These are phyloP conservation scores for Bacterosira constricta DNA, from an alignment of 108 stramenopile genomes.

Conservation along the genomic window DNA sequence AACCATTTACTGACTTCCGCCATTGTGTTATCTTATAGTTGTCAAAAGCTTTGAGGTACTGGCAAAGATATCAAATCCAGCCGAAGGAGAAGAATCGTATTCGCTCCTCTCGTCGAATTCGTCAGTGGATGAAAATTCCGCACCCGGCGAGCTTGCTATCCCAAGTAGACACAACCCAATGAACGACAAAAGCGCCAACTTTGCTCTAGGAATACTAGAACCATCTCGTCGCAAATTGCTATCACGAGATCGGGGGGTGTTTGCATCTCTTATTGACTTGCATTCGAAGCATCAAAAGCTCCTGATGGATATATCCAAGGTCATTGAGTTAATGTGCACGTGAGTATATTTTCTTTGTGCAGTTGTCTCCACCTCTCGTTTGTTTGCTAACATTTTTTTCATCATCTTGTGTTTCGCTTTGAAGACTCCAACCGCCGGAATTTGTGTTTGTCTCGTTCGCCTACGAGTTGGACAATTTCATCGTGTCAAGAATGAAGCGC, in stretches of 20 bases:
- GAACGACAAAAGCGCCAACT: conserved; percentile 63
- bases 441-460: conserved; percentile 87
- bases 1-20: background rate
- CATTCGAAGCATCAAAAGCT: conserved; percentile 70
- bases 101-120: conserved; percentile 28
- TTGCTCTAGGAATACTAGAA: conserved; percentile 74
- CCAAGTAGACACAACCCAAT: conserved; percentile 51
- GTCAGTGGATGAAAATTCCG: conserved; percentile 1
- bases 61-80: conserved; percentile 80
- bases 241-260: conserved; percentile 82
- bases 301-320: conserved; percentile 69
- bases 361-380: background rate
- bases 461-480: conserved; percentile 74
- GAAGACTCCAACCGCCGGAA: conserved; percentile 83
- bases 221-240: conserved; percentile 41
- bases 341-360: background rate
- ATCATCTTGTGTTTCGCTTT: conserved; percentile 6
- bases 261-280: conserved; percentile 73
- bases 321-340: conserved; percentile 55
- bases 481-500: conserved; percentile 25
- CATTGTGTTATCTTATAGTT: conserved; percentile 10
- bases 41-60: conserved; percentile 86
- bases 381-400: background rate
- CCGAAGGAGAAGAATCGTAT: conserved; percentile 51
- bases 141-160: conserved; percentile 7